phyloP scores from a whole-genome alignment of 106 monocot genomes.

The Dioscorea zingiberensis region DNA sequence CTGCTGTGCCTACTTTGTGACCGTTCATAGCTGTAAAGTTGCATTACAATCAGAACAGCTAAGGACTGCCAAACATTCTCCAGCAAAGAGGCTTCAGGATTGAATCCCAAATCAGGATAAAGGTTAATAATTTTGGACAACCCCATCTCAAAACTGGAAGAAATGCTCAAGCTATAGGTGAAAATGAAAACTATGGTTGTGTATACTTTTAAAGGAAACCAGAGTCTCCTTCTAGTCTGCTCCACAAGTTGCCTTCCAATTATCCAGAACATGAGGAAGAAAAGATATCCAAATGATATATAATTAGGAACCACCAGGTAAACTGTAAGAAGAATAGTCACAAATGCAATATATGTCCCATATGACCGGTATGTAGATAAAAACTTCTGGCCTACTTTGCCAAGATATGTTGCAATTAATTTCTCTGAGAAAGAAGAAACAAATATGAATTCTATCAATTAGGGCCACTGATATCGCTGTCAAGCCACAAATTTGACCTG shows the following conservation, averaged over 20 bases:
- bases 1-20: slow-evolving; percentile 35
- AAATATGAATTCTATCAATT: neutral
- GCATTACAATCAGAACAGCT: slow-evolving; percentile 89
- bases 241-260: slow-evolving; percentile 90
- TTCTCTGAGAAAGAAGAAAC: slow-evolving; percentile 47
- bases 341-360: slow-evolving; percentile 86
- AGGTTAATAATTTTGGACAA: slow-evolving; percentile 58
- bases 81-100: slow-evolving; percentile 64
- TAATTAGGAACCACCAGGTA: slow-evolving; percentile 92
- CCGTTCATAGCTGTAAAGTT: slow-evolving; percentile 93
- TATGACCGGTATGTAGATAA: slow-evolving; percentile 79
- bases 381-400: slow-evolving; percentile 67
- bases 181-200: slow-evolving; percentile 65
- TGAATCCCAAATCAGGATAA: slow-evolving; percentile 81
- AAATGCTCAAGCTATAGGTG: slow-evolving; percentile 75
- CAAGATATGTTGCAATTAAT: slow-evolving; percentile 65
- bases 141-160: slow-evolving; percentile 43
- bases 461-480: no score
- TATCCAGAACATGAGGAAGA: slow-evolving; percentile 94
- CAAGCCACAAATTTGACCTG: no score
- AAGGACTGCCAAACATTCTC: slow-evolving; percentile 81
- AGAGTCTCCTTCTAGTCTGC: slow-evolving; percentile 71
- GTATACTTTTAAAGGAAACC: slow-evolving; percentile 92
- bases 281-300: slow-evolving; percentile 88
- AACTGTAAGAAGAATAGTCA: slow-evolving; percentile 82